phyloP scores from a whole-genome alignment of 106 monocot species.

The Phalaenopsis aphrodite region DNA sequence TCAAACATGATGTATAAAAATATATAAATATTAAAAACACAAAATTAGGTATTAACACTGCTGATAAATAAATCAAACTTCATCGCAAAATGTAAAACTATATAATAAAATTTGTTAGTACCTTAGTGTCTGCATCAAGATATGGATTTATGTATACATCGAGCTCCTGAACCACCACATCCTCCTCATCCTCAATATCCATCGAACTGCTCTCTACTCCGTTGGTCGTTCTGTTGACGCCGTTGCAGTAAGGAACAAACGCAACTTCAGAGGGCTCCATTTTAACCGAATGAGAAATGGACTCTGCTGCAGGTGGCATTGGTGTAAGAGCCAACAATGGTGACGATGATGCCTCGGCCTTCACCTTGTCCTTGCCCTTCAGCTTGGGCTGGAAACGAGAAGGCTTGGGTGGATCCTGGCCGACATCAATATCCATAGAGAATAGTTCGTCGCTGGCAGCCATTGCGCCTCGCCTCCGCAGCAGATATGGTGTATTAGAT shows the following conservation, averaged over 20 bases:
- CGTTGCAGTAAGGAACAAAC: background rate
- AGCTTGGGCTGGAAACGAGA: slow-evolving; percentile 16
- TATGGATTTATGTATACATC: slow-evolving; percentile 10
- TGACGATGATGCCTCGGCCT: background rate
- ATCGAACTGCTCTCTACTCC: background rate
- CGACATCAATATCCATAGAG: too few species aligned
- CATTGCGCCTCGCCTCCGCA: too few species aligned
- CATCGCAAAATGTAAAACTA: background rate
- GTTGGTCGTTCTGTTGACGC: background rate
- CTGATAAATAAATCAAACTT: too few species aligned
- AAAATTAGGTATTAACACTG: too few species aligned
- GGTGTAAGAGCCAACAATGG: background rate
- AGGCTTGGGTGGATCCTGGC: background rate
- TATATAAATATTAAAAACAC: too few species aligned
- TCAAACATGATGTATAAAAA: too few species aligned
- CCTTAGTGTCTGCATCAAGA: slow-evolving; percentile 5
- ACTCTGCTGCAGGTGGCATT: too few species aligned
- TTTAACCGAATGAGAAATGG: background rate
- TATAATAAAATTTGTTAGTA: background rate
- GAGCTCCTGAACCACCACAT: slow-evolving; percentile 16
- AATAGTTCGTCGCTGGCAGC: too few species aligned
- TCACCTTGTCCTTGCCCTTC: slow-evolving; percentile 9
- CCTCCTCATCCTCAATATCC: slow-evolving; percentile 13
- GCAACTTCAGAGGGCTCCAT: background rate
- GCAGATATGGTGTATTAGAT: too few species aligned